Conservation (phyloP, 805 yeast species). For the Barnettozyma siamensis region DNA sequence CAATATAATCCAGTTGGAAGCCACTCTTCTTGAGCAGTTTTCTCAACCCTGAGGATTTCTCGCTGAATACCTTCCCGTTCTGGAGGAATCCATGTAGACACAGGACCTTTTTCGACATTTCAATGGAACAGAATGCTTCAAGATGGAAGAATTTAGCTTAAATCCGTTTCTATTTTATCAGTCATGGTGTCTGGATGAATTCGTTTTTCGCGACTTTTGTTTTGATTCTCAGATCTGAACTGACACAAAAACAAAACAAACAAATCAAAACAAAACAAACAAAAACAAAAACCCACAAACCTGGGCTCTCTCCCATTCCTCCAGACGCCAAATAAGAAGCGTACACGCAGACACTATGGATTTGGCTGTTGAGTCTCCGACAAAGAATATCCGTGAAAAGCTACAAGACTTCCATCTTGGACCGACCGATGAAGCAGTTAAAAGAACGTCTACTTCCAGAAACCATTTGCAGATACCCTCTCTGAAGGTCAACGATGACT, state of each 20-base stretch:
- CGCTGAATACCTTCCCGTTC: conserved; percentile 75
- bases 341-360: background rate
- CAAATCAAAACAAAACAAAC: too few species aligned
- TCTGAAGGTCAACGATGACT: conserved; percentile 2
- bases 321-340: too few species aligned
- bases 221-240: background rate
- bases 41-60: conserved; percentile 84
- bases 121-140: background rate
- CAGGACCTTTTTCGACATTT: conserved; percentile 45
- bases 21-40: conserved; percentile 62
- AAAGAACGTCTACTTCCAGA: background rate
- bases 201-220: background rate
- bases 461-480: conserved; percentile 4
- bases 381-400: conserved; percentile 5
- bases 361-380: conserved; percentile 4
- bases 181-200: conserved; percentile 7
- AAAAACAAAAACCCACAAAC: background rate
- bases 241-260: conserved; percentile 4
- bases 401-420: conserved; percentile 4
- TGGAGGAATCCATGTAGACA: conserved; percentile 92
- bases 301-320: too few species aligned
- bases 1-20: conserved; percentile 67
- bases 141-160: too few species aligned
- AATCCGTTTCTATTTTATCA: conserved; percentile 2
- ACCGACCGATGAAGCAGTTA: background rate